Evolutionary conservation across 2,329 filamentous ascomycete species (phyloP), one percentile per base, ranked within the genome.

Genomic region (Phialemonium atrogriseum): DNA sequence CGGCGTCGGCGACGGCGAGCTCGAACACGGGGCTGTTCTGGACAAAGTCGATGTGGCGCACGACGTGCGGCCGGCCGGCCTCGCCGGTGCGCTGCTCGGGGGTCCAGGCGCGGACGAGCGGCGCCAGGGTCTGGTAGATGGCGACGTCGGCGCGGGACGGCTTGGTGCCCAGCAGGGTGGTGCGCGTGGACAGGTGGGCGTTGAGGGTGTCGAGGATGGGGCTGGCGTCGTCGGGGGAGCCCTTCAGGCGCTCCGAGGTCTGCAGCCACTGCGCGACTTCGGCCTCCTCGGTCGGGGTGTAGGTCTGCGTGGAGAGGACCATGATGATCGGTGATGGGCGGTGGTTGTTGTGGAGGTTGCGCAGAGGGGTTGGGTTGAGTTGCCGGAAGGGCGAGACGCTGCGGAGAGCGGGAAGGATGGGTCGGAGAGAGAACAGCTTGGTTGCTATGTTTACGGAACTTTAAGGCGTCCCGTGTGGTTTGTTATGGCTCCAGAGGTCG

Each of bases 11-110:
- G 43, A 94, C 63, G 39, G 73, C 71, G 38, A 94, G 68, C 12
- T 70, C 79, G 42, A 80, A 80, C 40, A 93, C 70, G 27, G 78
- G 67, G 27, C 84, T 81, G 65, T 94, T 94, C 68, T 96, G 89
- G 42, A 96, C 84, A 55, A 95, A 94, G 64, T 95, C 89, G 51
- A 95, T 61, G 56, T 85, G 83, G 44, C 89, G 84, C 36, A 95
- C 84, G 44, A 96, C 83, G 62, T 96, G 80, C 41, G 93, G 88
- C 58, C 82, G 81, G 39, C 89, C 89, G 42, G 86, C 72, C 64
- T 94, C 78, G 40, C 89, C 89, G 14, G 89, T 94, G 52, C 84
- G 77, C 70, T 94, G 77, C 63, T 95, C 87, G 27, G 81, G 62
- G 3, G 73, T 74, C 89, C 89, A 96, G 43, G 69, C 67, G 51